A percentile compares a stretch with the other conserved stretches of the same genome.
These are phyloP conservation scores for Populus hybrid DNA, from an alignment of 441 rosid genomes.

Conservation along the genomic window DNA sequence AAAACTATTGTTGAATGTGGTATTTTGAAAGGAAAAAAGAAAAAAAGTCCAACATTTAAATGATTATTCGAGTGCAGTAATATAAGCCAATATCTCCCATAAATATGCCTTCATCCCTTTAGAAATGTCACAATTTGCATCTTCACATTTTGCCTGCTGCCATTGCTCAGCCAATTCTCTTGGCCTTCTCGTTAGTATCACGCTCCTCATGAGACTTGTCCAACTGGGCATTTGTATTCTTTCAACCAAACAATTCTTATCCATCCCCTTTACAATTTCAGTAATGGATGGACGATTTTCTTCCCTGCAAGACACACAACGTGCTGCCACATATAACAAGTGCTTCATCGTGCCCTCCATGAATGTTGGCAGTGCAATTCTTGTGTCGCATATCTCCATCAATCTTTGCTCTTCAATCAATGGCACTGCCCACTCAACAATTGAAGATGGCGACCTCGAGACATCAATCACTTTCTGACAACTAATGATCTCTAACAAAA, in stretches of 20 bases:
- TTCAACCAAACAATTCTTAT: slow-evolving; percentile 24
- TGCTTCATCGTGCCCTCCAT: slow-evolving; percentile 31
- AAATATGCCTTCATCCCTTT: slow-evolving; percentile 23
- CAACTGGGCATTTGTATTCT: slow-evolving; percentile 37
- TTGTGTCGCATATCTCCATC: slow-evolving; percentile 38
- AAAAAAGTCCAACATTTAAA: too few relatives aligned
- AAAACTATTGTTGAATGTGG: too few relatives aligned
- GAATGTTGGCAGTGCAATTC: slow-evolving; percentile 32
- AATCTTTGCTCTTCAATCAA: slow-evolving; percentile 30
- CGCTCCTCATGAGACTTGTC: slow-evolving; percentile 34
- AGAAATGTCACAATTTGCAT: not conserved
- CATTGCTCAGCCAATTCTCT: slow-evolving; percentile 20
- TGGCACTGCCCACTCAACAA: slow-evolving; percentile 64
- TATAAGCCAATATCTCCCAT: slow-evolving; percentile 33
- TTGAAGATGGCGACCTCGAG: slow-evolving; percentile 37
- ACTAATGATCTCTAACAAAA: slow-evolving; percentile 54
- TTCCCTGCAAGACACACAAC: slow-evolving; percentile 47
- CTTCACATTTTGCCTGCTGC: not conserved
- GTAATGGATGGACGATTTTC: slow-evolving; percentile 40
- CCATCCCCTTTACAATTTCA: slow-evolving; percentile 43
- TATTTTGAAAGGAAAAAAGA: too few relatives aligned
- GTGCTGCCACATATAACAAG: slow-evolving; percentile 45
- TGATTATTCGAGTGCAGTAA: not conserved
- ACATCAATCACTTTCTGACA: slow-evolving; percentile 60
- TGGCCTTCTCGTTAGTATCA: slow-evolving; percentile 26